Conservation (phyloP, 768 basidiomycete species). For the Coprinopsis marcescibilis region DNA sequence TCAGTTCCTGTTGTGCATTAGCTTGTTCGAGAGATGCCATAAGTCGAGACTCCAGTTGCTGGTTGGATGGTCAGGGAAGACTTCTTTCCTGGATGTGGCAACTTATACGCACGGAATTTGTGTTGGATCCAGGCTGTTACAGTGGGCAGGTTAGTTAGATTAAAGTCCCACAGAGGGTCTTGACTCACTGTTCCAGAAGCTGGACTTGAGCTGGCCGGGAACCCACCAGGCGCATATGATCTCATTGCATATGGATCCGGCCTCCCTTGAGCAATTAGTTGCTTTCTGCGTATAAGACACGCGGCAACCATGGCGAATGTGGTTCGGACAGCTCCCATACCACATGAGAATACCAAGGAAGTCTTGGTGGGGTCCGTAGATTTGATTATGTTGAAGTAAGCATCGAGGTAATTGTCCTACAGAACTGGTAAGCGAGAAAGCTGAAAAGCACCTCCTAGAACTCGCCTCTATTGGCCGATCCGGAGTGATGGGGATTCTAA, state of each 20-base stretch:
- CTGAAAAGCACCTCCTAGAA: background rate
- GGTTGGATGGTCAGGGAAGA: slow-evolving; percentile 9
- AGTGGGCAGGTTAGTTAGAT: too few species aligned
- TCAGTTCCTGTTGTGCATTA: slow-evolving; percentile 74
- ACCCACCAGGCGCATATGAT: slow-evolving; percentile 15
- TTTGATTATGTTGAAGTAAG: slow-evolving; percentile 79
- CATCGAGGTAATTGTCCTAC: slow-evolving; percentile 95
- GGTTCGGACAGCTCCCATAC: slow-evolving; percentile 93
- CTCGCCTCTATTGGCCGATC: slow-evolving; percentile 84
- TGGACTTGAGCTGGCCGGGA: slow-evolving; percentile 11
- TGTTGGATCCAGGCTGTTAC: too few species aligned
- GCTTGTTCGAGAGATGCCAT: slow-evolving; percentile 67
- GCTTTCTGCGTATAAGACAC: slow-evolving; percentile 75
- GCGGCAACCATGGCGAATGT: slow-evolving; percentile 98
- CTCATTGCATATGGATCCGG: slow-evolving; percentile 72
- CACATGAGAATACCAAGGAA: slow-evolving; percentile 89
- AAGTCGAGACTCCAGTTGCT: slow-evolving; percentile 55
- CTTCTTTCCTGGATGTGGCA: too few species aligned
- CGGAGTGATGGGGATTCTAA: slow-evolving; percentile 90
- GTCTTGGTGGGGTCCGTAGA: slow-evolving; percentile 74
- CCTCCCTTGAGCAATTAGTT: slow-evolving; percentile 57
- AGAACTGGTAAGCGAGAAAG: too few species aligned
- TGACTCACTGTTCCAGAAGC: slow-evolving; percentile 12
- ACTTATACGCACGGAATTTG: too few species aligned
- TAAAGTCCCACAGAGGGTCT: too few species aligned